Conservation (phyloP, 2,329 filamentous ascomycete genomes). For the Clonostachys rhizophaga region DNA sequence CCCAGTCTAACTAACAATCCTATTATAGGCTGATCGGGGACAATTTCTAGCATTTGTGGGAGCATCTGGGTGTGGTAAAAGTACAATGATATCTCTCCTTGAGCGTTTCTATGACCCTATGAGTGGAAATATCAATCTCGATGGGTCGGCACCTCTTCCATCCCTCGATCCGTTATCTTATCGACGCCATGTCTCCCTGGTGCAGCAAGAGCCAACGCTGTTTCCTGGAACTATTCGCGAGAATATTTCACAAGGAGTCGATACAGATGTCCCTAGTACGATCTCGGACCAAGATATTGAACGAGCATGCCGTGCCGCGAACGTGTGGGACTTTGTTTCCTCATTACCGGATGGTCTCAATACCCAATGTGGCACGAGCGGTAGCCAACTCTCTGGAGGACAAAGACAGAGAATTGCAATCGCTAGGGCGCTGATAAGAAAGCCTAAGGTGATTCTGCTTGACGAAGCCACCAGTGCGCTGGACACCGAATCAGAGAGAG, state of each 20-base stretch:
- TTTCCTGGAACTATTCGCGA: conserved; percentile 86
- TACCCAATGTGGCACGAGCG: conserved; percentile 89
- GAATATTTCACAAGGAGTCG: conserved; percentile 70
- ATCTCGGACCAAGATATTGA: conserved; percentile 51
- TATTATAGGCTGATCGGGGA: conserved; percentile 47
- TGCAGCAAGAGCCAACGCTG: conserved; percentile 88
- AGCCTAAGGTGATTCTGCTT: conserved; percentile 85
- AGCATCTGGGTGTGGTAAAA: conserved; percentile 91
- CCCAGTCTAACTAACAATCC: too few relatives aligned
- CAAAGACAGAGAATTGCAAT: conserved; percentile 98
- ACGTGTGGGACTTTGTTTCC: conserved; percentile 88
- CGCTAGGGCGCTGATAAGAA: conserved; percentile 81
- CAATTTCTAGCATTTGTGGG: conserved; percentile 93
- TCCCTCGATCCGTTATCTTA: conserved; percentile 85
- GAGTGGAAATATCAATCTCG: conserved; percentile 70
- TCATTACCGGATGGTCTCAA: conserved; percentile 83
- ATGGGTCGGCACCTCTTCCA: conserved; percentile 72
- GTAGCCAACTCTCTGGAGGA: conserved; percentile 87
- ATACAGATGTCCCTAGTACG: conserved; percentile 57
- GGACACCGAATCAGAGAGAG: conserved; percentile 89
- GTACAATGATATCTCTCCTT: conserved; percentile 86
- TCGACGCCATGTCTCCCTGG: conserved; percentile 85
- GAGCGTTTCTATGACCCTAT: conserved; percentile 95
- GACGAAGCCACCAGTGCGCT: conserved; percentile 94
- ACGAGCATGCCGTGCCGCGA: conserved; percentile 59